A percentile compares a stretch with the other conserved stretches of the same genome.
These are phyloP conservation scores for Hypoxylon crocopeplum DNA, from an alignment of 495 filamentous ascomycete genomes.

Conservation along the genomic window DNA sequence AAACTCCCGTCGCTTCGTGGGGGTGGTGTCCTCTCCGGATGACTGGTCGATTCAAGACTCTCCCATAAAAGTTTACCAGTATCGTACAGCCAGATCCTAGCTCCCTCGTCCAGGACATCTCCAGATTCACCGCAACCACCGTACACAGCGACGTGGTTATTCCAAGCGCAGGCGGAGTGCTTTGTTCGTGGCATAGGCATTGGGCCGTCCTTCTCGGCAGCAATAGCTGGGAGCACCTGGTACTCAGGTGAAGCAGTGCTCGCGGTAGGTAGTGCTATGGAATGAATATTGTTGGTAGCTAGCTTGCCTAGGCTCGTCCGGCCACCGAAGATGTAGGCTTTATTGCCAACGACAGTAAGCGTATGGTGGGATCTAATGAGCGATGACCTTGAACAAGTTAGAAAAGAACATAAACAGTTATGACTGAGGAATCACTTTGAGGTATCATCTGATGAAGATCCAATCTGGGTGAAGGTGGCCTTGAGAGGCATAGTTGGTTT, in stretches of 20 bases:
- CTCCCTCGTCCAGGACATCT: conserved; percentile 48
- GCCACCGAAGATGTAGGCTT: conserved; percentile 62
- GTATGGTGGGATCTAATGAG: conserved; percentile 56
- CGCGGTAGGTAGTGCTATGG: conserved; percentile 47
- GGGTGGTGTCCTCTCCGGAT: conserved; percentile 30
- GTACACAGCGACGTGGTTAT: conserved; percentile 50
- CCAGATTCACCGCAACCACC: conserved; percentile 50
- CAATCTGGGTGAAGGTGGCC: conserved; percentile 50
- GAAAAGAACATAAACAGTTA: background rate
- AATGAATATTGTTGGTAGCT: conserved; percentile 55
- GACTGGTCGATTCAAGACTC: conserved; percentile 32
- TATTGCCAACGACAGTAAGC: conserved; percentile 53
- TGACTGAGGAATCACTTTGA: conserved; percentile 19
- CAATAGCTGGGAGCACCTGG: conserved; percentile 39
- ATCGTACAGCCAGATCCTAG: conserved; percentile 57
- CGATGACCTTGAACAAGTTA: conserved; percentile 34
- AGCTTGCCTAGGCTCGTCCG: conserved; percentile 44
- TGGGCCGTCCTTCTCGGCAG: conserved; percentile 33
- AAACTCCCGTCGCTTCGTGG: conserved; percentile 28
- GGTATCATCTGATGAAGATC: conserved; percentile 31
- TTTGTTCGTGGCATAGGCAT: conserved; percentile 46
- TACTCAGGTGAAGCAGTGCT: conserved; percentile 45
- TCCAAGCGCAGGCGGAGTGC: conserved; percentile 52
- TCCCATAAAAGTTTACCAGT: conserved; percentile 47
- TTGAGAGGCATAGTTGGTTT: conserved; percentile 52